These are phyloP conservation scores for Rhizomucor miehei DNA, from an alignment of 371 early-diverging fungal genomes.

Conservation along the genomic window DNA sequence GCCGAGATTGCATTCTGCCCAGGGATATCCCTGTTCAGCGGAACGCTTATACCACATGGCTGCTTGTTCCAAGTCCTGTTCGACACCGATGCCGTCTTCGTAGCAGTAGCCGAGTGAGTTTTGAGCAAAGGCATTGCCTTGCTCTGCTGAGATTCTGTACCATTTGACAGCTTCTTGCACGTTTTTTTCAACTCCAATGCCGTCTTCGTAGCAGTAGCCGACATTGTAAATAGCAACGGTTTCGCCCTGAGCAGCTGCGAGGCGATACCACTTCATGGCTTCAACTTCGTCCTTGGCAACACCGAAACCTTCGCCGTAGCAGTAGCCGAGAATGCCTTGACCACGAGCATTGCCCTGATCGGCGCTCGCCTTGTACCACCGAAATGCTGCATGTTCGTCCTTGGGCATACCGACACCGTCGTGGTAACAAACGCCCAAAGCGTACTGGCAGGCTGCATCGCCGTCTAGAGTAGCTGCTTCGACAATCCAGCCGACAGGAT, in stretches of 20 bases:
- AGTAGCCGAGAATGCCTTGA: conserved; percentile 70
- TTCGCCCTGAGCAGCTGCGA: conserved; percentile 64
- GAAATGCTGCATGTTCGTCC: conserved; percentile 55
- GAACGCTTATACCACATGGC: conserved; percentile 69
- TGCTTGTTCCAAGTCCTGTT: conserved; percentile 39
- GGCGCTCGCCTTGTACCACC: conserved; percentile 64
- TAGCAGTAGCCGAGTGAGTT: conserved; percentile 81
- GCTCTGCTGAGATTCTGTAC: conserved; percentile 71
- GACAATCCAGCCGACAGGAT: conserved; percentile 16
- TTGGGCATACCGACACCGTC: conserved; percentile 64
- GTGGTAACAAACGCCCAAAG: conserved; percentile 72
- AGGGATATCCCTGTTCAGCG: conserved; percentile 59
- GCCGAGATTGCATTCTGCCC: conserved; percentile 48
- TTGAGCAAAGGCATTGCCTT: conserved; percentile 80
- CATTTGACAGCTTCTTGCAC: conserved; percentile 68
- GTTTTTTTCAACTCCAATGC: conserved; percentile 70
- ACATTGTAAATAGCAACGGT: conserved; percentile 81
- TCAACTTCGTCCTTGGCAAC: conserved; percentile 63
- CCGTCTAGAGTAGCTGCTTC: conserved; percentile 27
- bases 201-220: conserved; percentile 83
- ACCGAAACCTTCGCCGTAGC: conserved; percentile 82
- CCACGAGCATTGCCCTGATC: conserved; percentile 64
- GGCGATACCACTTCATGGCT: conserved; percentile 72
- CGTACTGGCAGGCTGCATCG: conserved; percentile 50
- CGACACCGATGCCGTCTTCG: conserved; percentile 75